Evolutionary conservation across 768 basidiomycete species (phyloP), one percentile per base, ranked within the genome.

Genomic region (Termitomyces sp.): DNA sequence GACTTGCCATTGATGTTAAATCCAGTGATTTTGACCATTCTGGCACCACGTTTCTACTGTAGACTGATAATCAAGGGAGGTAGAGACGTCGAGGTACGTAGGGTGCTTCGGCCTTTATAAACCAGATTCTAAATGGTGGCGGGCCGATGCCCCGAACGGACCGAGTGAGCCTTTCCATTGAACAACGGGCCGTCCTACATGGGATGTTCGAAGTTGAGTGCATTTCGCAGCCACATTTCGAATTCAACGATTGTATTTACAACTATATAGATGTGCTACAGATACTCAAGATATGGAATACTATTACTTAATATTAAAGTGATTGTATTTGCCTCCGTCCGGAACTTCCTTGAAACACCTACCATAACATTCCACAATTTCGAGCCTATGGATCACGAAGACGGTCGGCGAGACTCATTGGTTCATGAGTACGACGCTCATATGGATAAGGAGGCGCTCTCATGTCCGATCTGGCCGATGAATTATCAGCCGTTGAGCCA

Each of bases 1-100:
- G 12, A 66, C 73, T 49, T 52, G 80, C 86, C 86, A 61, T 84
- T 82, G 7, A 76, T 83, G 61, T 83, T 76, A 58, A 75, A 85
- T 48, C 73, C 76, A 6, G 78, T 82, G 56, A 87, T 86, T 54
- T 66, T 84, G 56, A 62, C 59, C 70, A 71, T 71, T 48, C 44
- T 57, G 29, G 18, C 43, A 12, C 23, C 15, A 18, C n/a, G 9
- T n/a, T 25, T 5, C 16, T 23, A 25, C 22, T 10, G 38, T 18
- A 36, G 16, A 39, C 38, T 16, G 16, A 20, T 3, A 9, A 29
- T 31, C 31, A 44, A 32, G 11, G 25, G 55, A 43, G 2, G 29
- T 16, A 20, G 46, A 18, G 12, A 13, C 36, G 36, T 29, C 11
- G 44, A 45, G 48, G 41, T 20, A 13, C 33, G 55, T 48, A 1